Conservation (phyloP, 441 rosid species). For the Pelargonium fulgidum region DNA sequence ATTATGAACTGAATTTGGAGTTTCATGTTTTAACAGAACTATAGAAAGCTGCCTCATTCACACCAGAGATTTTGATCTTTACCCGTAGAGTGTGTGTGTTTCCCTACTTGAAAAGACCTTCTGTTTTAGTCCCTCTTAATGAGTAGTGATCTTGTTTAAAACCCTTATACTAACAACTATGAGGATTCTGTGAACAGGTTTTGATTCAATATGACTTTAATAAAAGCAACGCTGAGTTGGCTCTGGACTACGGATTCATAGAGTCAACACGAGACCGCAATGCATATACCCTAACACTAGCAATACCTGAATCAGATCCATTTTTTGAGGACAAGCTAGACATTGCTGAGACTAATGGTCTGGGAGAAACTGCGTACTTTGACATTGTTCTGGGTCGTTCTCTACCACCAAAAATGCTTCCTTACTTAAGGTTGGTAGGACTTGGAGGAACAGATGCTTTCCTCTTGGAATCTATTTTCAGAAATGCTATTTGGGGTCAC, state of each 20-base stretch:
- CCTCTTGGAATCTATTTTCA: constrained; percentile 78
- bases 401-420: constrained; percentile 71
- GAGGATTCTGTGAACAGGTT: constrained; percentile 41
- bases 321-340: constrained; percentile 80
- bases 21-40: neutral
- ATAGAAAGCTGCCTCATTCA: too few relatives aligned
- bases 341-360: constrained; percentile 68
- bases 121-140: neutral
- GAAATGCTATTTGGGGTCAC: constrained; percentile 78
- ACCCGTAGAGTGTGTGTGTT: too few relatives aligned
- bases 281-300: constrained; percentile 63
- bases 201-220: constrained; percentile 71
- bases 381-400: constrained; percentile 54
- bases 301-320: constrained; percentile 57
- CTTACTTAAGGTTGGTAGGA: constrained; percentile 66
- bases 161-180: constrained; percentile 2
- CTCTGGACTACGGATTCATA: constrained; percentile 82
- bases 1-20: neutral
- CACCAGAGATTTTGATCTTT: too few relatives aligned
- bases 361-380: constrained; percentile 56
- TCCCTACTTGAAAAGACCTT: too few relatives aligned
- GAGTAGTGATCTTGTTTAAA: constrained; percentile 6
- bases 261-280: constrained; percentile 60
- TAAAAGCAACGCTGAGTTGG: constrained; percentile 86
- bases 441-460: constrained; percentile 83